Conservation (phyloP, 192 early-diverging fungal species). For the Paraglomus occultum region DNA sequence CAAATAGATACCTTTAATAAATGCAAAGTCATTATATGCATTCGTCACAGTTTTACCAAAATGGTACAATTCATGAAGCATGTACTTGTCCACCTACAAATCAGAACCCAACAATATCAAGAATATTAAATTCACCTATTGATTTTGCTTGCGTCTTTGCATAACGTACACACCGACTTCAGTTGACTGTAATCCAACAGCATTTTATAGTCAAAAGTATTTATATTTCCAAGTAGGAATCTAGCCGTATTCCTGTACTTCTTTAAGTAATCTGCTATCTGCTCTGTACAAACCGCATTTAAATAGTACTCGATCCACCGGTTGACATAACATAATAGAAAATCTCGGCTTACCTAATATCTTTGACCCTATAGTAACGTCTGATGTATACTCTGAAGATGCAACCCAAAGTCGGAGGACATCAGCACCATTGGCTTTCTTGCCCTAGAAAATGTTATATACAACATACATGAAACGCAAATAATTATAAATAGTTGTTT, state of each 20-base stretch:
- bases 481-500: neutral
- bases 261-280: conserved; percentile 64
- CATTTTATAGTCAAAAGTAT: conserved; percentile 49
- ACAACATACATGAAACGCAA: neutral
- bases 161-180: conserved; percentile 32
- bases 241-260: conserved; percentile 74
- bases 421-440: conserved; percentile 75
- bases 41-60: conserved; percentile 53
- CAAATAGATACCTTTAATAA: conserved; percentile 51
- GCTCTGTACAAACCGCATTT: conserved; percentile 28
- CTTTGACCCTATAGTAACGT: conserved; percentile 66
- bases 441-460: neutral
- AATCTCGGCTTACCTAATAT: conserved; percentile 46
- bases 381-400: conserved; percentile 71
- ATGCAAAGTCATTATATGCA: conserved; percentile 61
- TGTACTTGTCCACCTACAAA: conserved; percentile 52
- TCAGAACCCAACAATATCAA: neutral
- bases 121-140: neutral
- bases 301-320: neutral
- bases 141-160: too few relatives aligned
- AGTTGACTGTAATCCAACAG: conserved; percentile 53
- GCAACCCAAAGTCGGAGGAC: conserved; percentile 73
- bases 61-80: conserved; percentile 65
- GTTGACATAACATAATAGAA: neutral
- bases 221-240: conserved; percentile 76